Percentiles rank a stretch among this genome's conserved stretches.
Evolutionary conservation across 768 basidiomycete species (phyloP).

Genomic region (Serpula lacrymans): DNA sequence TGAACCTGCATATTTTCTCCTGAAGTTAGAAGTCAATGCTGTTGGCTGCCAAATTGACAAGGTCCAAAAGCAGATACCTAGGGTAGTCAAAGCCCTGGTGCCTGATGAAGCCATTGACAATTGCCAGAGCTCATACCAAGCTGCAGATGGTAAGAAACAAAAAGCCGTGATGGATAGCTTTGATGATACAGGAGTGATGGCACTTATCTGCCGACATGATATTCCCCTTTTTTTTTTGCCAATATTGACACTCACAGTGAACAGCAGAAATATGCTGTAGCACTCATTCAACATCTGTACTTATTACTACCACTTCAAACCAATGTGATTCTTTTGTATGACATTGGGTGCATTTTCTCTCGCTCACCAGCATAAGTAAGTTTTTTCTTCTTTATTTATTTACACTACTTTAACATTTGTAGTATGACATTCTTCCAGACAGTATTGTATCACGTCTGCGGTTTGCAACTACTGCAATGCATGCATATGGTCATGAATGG

Average conservation of each 20-base stretch:
- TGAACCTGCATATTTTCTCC: conserved; percentile 29
- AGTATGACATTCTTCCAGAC: conserved; percentile 26
- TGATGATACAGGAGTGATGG: conserved; percentile 35
- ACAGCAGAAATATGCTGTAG: conserved; percentile 35
- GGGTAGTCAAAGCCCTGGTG: conserved; percentile 8
- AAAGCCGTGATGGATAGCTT: conserved; percentile 23
- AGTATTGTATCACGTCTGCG: conserved; percentile 16
- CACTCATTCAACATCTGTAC: conserved; percentile 29
- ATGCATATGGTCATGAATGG: conserved; percentile 39
- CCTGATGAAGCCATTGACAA: conserved; percentile 33
- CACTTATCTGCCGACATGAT: conserved; percentile 35
- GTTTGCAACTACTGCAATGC: conserved; percentile 35
- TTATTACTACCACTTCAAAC: conserved; percentile 23
- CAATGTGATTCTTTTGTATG: conserved; percentile 25
- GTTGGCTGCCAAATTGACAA: conserved; percentile 26
- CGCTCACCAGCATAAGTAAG: conserved; percentile 22
- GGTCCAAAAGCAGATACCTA: conserved; percentile 14
- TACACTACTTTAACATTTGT: neutral
- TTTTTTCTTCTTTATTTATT: neutral
- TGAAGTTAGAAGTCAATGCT: conserved; percentile 29
- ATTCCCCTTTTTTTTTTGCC: conserved; percentile 32
- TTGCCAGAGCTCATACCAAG: conserved; percentile 31
- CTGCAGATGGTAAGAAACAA: conserved; percentile 30
- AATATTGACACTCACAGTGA: conserved; percentile 40
- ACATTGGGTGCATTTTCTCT: conserved; percentile 35